These are phyloP conservation scores for Ascochyta viciae-villosae DNA, from an alignment of 2,329 filamentous ascomycete species.

Conservation along the genomic window DNA sequence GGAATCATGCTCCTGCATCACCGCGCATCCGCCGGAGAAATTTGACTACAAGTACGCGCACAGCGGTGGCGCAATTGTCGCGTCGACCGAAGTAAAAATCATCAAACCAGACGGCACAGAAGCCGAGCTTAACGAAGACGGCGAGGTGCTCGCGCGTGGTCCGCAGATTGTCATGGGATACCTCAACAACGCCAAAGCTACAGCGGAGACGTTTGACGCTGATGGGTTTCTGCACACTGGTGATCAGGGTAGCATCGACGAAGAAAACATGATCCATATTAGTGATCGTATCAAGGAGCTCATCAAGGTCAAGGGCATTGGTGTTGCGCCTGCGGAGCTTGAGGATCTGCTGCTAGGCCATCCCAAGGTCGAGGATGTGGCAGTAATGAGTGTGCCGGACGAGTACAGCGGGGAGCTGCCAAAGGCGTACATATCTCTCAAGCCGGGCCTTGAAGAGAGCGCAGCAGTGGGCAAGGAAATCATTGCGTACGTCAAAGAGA, in stretches of 20 bases:
- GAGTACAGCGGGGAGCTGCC: slow-evolving; percentile 60
- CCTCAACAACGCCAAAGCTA: slow-evolving; percentile 53
- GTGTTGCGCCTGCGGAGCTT: slow-evolving; percentile 68
- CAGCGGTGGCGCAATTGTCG: slow-evolving; percentile 63
- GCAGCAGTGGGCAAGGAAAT: slow-evolving; percentile 51
- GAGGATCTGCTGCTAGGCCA: slow-evolving; percentile 69
- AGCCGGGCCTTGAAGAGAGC: slow-evolving; percentile 40
- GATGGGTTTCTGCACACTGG: slow-evolving; percentile 66
- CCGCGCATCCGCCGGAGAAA: slow-evolving; percentile 63
- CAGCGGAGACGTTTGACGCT: slow-evolving; percentile 54
- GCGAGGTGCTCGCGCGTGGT: slow-evolving; percentile 58
- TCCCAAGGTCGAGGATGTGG: slow-evolving; percentile 62
- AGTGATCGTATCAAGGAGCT: slow-evolving; percentile 71
- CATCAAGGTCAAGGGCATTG: slow-evolving; percentile 71
- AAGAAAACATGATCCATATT: slow-evolving; percentile 64
- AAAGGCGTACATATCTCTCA: slow-evolving; percentile 54
- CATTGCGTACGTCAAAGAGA: slow-evolving; percentile 52
- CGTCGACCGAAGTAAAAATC: slow-evolving; percentile 67
- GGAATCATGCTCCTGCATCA: slow-evolving; percentile 69
- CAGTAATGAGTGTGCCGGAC: slow-evolving; percentile 61
- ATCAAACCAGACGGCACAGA: slow-evolving; percentile 64
- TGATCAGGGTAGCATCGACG: slow-evolving; percentile 63
- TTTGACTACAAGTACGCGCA: slow-evolving; percentile 66
- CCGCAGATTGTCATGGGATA: slow-evolving; percentile 62
- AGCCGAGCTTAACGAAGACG: slow-evolving; percentile 59